phyloP scores from a whole-genome alignment of 192 early-diverging fungal genomes.

The Linnemannia elongata region DNA sequence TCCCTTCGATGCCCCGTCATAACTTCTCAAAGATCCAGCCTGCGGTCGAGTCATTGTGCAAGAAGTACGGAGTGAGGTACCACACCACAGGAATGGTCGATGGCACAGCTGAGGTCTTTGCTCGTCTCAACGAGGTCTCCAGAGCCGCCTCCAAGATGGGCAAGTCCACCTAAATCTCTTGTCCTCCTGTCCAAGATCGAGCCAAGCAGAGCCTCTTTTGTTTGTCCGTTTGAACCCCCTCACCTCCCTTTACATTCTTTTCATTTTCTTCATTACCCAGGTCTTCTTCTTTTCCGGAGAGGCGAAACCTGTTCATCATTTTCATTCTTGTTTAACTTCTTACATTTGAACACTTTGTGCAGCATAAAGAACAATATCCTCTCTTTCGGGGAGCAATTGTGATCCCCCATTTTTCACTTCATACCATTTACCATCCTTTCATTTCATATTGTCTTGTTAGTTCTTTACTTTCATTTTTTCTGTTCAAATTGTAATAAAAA shows the following conservation, averaged over 20 bases:
- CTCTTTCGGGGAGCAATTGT: too few species aligned
- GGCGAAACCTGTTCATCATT: background rate
- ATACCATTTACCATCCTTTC: too few species aligned
- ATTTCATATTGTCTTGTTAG: background rate
- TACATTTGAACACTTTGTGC: background rate
- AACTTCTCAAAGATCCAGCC: slow-evolving; percentile 73
- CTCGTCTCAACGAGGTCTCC: slow-evolving; percentile 62
- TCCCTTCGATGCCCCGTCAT: slow-evolving; percentile 86
- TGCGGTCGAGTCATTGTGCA: slow-evolving; percentile 75
- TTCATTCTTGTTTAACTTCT: background rate
- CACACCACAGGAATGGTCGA: slow-evolving; percentile 70
- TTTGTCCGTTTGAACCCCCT: background rate
- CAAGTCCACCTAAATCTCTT: slow-evolving; percentile 36
- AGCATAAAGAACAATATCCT: too few species aligned
- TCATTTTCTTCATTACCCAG: background rate
- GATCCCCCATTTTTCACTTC: too few species aligned
- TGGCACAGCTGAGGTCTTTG: slow-evolving; percentile 76
- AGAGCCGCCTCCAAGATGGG: slow-evolving; percentile 59
- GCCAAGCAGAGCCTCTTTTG: background rate
- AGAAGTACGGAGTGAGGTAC: slow-evolving; percentile 75
- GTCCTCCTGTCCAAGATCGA: background rate
- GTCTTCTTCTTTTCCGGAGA: background rate
- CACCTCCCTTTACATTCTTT: background rate
- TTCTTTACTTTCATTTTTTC: background rate
- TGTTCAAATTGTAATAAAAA: background rate